Base-by-base conservation (phyloP, 129 eudicot genomes). In the Gnaphalium uliginosum region DNA sequence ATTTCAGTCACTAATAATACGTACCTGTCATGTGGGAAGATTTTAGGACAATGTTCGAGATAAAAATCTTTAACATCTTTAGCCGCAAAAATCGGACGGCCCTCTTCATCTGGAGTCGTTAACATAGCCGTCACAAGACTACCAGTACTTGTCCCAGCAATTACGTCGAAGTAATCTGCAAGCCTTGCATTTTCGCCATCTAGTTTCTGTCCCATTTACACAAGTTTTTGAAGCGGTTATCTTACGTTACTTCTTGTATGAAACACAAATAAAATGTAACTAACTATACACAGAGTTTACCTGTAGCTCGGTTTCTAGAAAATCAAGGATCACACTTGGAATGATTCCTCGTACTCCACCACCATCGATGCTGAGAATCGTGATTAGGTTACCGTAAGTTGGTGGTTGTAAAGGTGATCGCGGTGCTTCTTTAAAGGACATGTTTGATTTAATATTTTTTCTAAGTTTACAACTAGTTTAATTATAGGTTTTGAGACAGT, bases 261-360 rank as follows among this genome's bases (percentile, higher is more conserved):
- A 60, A 60, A 21, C 33, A 22, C 66, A 24, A 59, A 23, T 3
- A 0, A 2, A 19, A 23, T 59, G 23, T 23, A 59, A 59, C 13
- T 0, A 57, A 59, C 8, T 59, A 22, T 60, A 7, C 66, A 23
- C 18, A 61, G 26, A 61, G 7, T 24, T n/a, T 19, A 61, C 37
- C 32, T 26, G 37, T 25, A 61, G 32, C 35, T 22, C n/a, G 1
- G 66, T 24, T 61, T 61, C 32, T 13, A 61, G 11, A 26, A 61
- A 61, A 2, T 26, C 32, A 2, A 61, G 32, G 30, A 54, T 54
- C 37, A 61, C 37, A 26, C 66, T 61, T 61, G 66, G 66, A 61
- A 61, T 61, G 33, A 61, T 61, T 61, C 66, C 66, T 61, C 66
- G 66, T 14, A 61, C 66, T 61, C 66, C 66, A 61, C 66, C 66